These are phyloP conservation scores for Metschnikowia borealis DNA, from an alignment of 805 yeast species.

Conservation along the genomic window DNA sequence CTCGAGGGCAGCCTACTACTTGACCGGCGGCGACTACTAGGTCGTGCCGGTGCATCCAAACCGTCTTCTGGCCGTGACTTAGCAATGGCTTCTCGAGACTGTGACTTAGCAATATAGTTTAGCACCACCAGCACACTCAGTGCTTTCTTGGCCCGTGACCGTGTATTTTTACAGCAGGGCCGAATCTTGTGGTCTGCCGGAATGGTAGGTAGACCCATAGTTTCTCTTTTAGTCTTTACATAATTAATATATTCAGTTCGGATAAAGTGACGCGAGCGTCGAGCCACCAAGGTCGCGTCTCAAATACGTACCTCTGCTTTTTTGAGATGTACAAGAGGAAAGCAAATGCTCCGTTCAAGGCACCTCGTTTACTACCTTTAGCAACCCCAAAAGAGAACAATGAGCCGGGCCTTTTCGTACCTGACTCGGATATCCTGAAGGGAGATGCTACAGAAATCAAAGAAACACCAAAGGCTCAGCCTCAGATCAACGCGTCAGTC, in stretches of 20 bases:
- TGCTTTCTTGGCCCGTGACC: not conserved
- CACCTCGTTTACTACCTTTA: slow-evolving; percentile 34
- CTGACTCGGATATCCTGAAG: slow-evolving; percentile 1
- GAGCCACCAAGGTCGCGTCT: slow-evolving; percentile 1
- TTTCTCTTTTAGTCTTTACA: not conserved
- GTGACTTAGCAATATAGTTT: not conserved
- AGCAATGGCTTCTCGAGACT: not conserved
- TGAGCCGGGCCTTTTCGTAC: slow-evolving; percentile 1
- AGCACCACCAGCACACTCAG: not conserved
- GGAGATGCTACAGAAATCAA: not conserved
- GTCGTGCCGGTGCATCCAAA: not conserved
- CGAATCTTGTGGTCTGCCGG: not conserved
- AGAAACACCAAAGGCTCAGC: not conserved
- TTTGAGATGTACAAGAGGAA: slow-evolving; percentile 17
- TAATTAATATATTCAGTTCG: slow-evolving; percentile 1
- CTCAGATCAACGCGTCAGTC: not conserved
- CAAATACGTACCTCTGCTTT: not conserved
- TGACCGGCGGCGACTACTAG: slow-evolving; percentile 26
- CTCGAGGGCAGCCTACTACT: slow-evolving; percentile 33
- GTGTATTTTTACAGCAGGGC: not conserved
- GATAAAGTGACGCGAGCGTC: not conserved
- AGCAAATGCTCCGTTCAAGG: slow-evolving; percentile 49
- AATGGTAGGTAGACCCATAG: not conserved
- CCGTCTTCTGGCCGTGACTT: not conserved
- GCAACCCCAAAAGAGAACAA: not conserved